These are phyloP conservation scores for Candida boleticola DNA, from an alignment of 805 yeast species.

Conservation along the genomic window DNA sequence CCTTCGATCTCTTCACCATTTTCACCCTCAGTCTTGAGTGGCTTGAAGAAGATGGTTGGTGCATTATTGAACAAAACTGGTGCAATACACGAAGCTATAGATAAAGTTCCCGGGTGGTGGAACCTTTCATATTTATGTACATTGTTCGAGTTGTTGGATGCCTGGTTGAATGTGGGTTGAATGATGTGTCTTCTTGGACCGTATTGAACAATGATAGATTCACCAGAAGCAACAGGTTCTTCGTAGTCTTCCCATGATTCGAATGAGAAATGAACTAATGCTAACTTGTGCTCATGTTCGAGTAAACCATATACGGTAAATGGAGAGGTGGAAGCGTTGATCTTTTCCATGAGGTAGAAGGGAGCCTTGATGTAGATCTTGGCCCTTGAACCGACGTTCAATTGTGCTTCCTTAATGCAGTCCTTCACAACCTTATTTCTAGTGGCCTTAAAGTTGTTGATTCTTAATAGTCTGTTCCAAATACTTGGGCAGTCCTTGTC, in stretches of 20 bases:
- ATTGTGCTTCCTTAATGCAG: conserved; percentile 41
- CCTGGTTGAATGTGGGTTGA: conserved; percentile 79
- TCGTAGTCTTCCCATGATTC: conserved; percentile 90
- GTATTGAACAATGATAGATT: conserved; percentile 78
- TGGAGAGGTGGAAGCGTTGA: conserved; percentile 45
- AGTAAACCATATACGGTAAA: conserved; percentile 72
- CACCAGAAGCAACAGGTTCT: conserved; percentile 81
- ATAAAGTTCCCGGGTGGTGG: conserved; percentile 66
- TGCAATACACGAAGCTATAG: conserved; percentile 82
- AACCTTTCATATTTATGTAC: conserved; percentile 86
- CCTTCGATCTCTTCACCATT: conserved; percentile 27
- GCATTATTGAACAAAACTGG: conserved; percentile 83
- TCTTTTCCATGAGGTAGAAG: conserved; percentile 38
- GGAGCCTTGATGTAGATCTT: conserved; percentile 61
- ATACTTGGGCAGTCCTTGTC: conserved; percentile 75
- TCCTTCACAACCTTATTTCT: conserved; percentile 67
- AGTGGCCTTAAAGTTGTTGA: conserved; percentile 75
- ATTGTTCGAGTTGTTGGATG: conserved; percentile 73
- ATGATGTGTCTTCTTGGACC: conserved; percentile 88
- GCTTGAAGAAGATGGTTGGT: conserved; percentile 81
- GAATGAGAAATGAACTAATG: conserved; percentile 78
- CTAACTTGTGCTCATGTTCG: conserved; percentile 81
- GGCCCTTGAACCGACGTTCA: conserved; percentile 59
- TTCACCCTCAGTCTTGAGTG: conserved; percentile 25
- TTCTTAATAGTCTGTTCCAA: conserved; percentile 72